These are phyloP conservation scores for Coprinopsis cinerea DNA, from an alignment of 768 basidiomycete genomes.

Conservation along the genomic window DNA sequence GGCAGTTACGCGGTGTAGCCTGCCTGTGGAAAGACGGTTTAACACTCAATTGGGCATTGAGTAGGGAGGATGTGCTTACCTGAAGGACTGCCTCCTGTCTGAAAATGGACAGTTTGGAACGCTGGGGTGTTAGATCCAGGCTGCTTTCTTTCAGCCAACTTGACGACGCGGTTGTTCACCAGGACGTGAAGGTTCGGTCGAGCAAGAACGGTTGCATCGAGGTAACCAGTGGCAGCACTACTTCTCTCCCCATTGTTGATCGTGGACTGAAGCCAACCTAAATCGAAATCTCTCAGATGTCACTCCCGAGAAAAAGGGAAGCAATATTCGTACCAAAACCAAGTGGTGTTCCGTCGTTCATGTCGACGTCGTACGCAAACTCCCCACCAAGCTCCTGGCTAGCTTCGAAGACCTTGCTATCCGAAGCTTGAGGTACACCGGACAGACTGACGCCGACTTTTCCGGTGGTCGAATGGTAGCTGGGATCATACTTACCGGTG, in stretches of 20 bases:
- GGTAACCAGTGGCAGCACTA: constrained; percentile 26
- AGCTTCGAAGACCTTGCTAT: constrained; percentile 27
- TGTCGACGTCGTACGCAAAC: constrained; percentile 37
- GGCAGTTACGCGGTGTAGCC: too few species aligned
- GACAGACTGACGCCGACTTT: constrained; percentile 22
- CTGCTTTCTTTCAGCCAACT: too few species aligned
- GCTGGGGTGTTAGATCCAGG: too few species aligned
- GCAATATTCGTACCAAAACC: constrained; percentile 26
- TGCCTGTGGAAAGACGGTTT: too few species aligned
- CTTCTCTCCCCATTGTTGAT: constrained; percentile 23
- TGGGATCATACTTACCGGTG: constrained; percentile 26
- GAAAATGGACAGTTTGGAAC: too few species aligned
- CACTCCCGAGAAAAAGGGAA: not conserved
- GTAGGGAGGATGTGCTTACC: too few species aligned
- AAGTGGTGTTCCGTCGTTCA: constrained; percentile 34
- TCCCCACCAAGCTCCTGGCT: constrained; percentile 27
- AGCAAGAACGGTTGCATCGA: constrained; percentile 19
- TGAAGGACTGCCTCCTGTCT: too few species aligned
- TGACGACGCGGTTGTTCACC: too few species aligned
- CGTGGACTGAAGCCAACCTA: constrained; percentile 25
- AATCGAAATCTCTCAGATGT: constrained; percentile 10
- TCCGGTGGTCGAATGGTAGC: constrained; percentile 23
- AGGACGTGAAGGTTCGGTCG: constrained; percentile 29
- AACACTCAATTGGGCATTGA: too few species aligned
- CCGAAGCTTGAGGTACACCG: constrained; percentile 22